Percentiles rank a stretch among this genome's conserved stretches.
Evolutionary conservation across 2,329 filamentous ascomycete genomes (phyloP).

Genomic region (Conoideocrella luteorostrata): DNA sequence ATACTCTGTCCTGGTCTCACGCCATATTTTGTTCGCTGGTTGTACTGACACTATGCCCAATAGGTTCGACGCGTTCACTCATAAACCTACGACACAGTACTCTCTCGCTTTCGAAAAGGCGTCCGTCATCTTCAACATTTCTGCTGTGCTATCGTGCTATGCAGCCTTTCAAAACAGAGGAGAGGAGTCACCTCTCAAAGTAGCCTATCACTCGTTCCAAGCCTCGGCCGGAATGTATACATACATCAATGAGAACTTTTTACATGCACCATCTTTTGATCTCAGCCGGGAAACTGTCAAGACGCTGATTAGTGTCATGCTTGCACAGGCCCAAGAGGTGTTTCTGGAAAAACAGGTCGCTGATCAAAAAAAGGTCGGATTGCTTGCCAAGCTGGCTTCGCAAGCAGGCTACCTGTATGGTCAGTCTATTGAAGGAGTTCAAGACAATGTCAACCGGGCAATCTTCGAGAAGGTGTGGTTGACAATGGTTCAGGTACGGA

Average conservation of each 20-base stretch:
- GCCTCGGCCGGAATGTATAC: conserved; percentile 99
- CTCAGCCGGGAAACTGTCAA: conserved; percentile 94
- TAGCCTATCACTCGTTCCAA: conserved; percentile 96
- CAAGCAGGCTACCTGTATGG: conserved; percentile 84
- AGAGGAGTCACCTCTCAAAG: conserved; percentile 89
- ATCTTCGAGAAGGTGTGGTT: conserved; percentile 96
- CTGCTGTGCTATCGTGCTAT: conserved; percentile 91
- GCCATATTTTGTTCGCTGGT: too few relatives aligned
- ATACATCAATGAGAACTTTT: conserved; percentile 99
- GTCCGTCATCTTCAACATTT: conserved; percentile 99
- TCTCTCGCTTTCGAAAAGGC: conserved; percentile 97
- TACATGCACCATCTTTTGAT: conserved; percentile 95
- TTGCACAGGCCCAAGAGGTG: conserved; percentile 94
- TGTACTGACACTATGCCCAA: too few relatives aligned
- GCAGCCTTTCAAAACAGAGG: conserved; percentile 87
- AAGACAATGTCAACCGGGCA: conserved; percentile 84
- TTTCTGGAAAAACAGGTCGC: conserved; percentile 94
- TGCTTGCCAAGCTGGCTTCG: conserved; percentile 87
- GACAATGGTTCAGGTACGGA: conserved; percentile 67
- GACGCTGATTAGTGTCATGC: conserved; percentile 83
- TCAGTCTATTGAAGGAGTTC: conserved; percentile 81
- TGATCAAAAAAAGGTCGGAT: conserved; percentile 85
- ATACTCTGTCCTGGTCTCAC: conserved; percentile 17
- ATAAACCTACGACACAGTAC: conserved; percentile 94
- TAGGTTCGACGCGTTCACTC: conserved; percentile 99